Base-by-base conservation (phyloP, 495 filamentous ascomycete species). In the Penicillium coprophilum region DNA sequence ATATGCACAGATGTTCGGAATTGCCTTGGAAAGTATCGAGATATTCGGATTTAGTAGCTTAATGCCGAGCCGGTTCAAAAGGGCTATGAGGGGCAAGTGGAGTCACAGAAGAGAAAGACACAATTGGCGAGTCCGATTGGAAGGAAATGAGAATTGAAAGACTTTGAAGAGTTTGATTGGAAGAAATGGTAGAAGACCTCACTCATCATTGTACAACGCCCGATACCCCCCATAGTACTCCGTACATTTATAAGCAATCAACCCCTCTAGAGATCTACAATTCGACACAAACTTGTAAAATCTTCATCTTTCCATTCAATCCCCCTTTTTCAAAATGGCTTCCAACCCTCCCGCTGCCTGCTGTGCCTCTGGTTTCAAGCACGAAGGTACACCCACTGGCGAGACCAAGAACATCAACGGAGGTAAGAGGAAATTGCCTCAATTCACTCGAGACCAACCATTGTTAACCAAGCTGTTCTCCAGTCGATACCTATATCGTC, bases 281-380 rank as follows among this genome's bases (percentile, higher is more conserved):
- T 3, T 38, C 4, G 32, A 36, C 30, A 31, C 34, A 11, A 17
- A 20, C 24, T 4, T 28, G 20, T 27, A 51, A 17, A 38, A 45
- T 11, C 21, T 17, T 40, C 38, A 31, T 36, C 10, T 50, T 45
- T 30, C 15, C 31, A 45, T 19, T 15, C 3, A 20, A 8, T 11
- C 11, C 20, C 24, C 34, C 20, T 15, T 53, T 27, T 55, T 17
- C 64, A 76, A 53, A 41, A 86, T 86, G 83, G 79, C 83, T 20
- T 85, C 82, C 21, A 74, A 84, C 63, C 75, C 80, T 27, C 82
- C 82, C 32, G 76, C 68, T 57, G 65, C 73, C 50, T 86, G 83
- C 74, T 86, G 83, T 60, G 77, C 77, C 58, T 62, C 78, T 62
- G 83, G 82, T 64, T 75, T 79, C 71, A 77, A 70, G 66, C 76